phyloP scores from a whole-genome alignment of 495 filamentous ascomycete species.

The Aspergillus sclerotioniger region DNA sequence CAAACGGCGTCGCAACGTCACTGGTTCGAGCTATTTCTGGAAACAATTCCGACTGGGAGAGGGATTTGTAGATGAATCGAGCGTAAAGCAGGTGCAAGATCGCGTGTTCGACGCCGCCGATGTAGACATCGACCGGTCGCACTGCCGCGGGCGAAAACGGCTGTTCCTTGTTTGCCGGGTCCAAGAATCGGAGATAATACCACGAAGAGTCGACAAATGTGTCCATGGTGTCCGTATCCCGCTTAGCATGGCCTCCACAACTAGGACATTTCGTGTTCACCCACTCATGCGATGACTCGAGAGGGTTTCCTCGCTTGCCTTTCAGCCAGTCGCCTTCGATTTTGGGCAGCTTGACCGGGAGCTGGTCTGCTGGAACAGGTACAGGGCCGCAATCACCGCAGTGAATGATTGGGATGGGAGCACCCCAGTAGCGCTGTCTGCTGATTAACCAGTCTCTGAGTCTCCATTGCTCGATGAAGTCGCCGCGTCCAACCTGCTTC shows the following conservation, averaged over 20 bases:
- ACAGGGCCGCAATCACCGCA: constrained; percentile 74
- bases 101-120: constrained; percentile 87
- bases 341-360: constrained; percentile 74
- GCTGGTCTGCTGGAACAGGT: constrained; percentile 69
- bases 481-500: constrained; percentile 46
- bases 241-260: constrained; percentile 65
- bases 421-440: constrained; percentile 86
- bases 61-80: constrained; percentile 86
- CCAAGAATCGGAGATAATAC: constrained; percentile 82
- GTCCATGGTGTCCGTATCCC: constrained; percentile 94
- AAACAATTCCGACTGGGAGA: constrained; percentile 57
- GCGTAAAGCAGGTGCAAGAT: constrained; percentile 91
- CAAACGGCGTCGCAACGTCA: constrained; percentile 34
- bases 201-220: constrained; percentile 93
- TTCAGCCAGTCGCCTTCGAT: constrained; percentile 65
- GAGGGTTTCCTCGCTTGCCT: constrained; percentile 71
- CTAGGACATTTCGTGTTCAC: constrained; percentile 72
- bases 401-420: constrained; percentile 87
- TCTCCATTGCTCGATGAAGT: constrained; percentile 66
- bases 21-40: constrained; percentile 40
- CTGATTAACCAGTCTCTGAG: constrained; percentile 86
- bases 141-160: constrained; percentile 60
- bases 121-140: constrained; percentile 78
- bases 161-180: constrained; percentile 58
- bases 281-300: constrained; percentile 71